Base-by-base conservation (phyloP, 1,139 yeast genomes). In the Taiozyma sp. region DNA sequence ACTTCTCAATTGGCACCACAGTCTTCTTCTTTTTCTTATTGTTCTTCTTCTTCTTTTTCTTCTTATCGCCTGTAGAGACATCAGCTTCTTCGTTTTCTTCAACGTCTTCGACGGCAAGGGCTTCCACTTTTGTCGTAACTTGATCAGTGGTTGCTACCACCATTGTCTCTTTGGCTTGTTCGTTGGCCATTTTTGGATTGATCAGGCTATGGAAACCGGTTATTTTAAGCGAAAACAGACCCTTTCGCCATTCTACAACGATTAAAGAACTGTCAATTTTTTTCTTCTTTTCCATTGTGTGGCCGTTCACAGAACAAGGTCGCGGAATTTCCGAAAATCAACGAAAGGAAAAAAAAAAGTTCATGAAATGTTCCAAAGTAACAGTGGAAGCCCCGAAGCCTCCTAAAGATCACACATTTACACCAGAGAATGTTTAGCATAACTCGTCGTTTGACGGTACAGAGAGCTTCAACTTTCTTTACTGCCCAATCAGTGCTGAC, bases 1-100 rank as follows among this genome's bases (percentile, higher is more conserved):
- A 73, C 48, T 76, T 72, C 37, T 83, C 80, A 55, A 93, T 84
- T 19, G 87, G 82, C 34, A 81, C 80, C 49, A 76, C 74, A 3
- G 76, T 61, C 52, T 59, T 67, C 60, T 68, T 74, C 69, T 77
- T 78, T 68, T 77, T 77, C 68, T 73, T 74, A 59, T 72, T 75
- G 65, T 73, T 77, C 67, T 72, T 76, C 65, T 71, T 16, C 68
- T 69, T 76, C 64, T 63, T 68, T 60, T 59, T 68, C 61, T 52
- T 62, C 58, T 47, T 56, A 56, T 59, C 60, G 13, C 61, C 65
- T 11, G 11, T 59, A 8, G 48, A 55, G 10, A 42, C 59, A 7
- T 44, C 64, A 5, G 50, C 58, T 2, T 28, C 60, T 8, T 52
- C 62, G 6, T 48, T 59, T 3, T 44, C 62, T 7, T 46, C 55